Conservation (phyloP, 2,329 filamentous ascomycete genomes). For the Paraphaeosphaeria sporulosa region DNA sequence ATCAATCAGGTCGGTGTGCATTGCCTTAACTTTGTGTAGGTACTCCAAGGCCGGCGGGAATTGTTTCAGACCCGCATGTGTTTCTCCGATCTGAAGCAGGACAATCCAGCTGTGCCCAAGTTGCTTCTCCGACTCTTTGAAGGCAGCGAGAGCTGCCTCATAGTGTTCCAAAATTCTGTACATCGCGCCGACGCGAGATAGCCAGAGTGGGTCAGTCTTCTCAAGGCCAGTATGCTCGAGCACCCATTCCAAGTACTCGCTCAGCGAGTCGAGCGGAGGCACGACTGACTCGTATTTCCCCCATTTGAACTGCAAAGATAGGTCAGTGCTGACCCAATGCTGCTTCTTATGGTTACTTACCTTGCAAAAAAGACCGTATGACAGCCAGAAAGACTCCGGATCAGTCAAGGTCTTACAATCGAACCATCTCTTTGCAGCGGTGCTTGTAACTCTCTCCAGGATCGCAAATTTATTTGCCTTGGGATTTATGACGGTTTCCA, state of each 20-base stretch:
- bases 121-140: background rate
- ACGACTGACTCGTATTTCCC: background rate
- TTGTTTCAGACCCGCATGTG: background rate
- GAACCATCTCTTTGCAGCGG: constrained; percentile 12
- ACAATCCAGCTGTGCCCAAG: background rate
- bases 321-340: background rate
- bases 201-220: background rate
- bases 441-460: constrained; percentile 11
- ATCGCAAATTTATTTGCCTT: constrained; percentile 10
- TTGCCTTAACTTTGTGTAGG: constrained; percentile 9
- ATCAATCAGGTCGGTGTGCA: constrained; percentile 3
- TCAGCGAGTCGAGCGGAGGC: background rate
- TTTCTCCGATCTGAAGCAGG: background rate
- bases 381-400: background rate
- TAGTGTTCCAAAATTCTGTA: background rate
- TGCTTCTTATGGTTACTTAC: background rate
- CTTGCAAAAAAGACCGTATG: constrained; percentile 1
- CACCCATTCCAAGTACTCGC: constrained; percentile 2
- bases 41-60: constrained; percentile 1
- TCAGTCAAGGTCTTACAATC: background rate
- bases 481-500: background rate
- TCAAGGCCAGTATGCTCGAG: background rate
- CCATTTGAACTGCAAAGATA: background rate
- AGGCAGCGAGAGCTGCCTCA: background rate
- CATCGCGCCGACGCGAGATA: background rate